A percentile compares a stretch with the other conserved stretches of the same genome.
phyloP scores from a whole-genome alignment of 164 flowering plant species.

The Santalum album region DNA sequence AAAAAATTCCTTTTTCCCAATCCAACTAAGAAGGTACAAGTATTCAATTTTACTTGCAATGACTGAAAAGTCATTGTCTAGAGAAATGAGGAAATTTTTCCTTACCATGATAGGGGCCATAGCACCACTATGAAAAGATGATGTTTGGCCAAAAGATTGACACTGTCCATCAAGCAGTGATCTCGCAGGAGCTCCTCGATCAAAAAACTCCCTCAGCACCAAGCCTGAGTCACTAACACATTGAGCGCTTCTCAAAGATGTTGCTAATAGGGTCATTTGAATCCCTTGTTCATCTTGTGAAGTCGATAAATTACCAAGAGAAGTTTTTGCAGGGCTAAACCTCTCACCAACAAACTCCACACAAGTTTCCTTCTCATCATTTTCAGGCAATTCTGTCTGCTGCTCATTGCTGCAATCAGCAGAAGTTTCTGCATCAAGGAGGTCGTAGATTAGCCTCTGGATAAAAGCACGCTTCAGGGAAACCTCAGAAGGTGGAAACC shows the following conservation, averaged over 20 bases:
- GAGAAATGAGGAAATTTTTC: background rate
- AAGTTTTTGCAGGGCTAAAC: conserved; percentile 13
- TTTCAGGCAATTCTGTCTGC: conserved; percentile 14
- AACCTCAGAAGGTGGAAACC: conserved; percentile 86
- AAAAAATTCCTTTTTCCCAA: background rate
- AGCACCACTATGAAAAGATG: conserved; percentile 24
- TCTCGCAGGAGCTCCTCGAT: conserved; percentile 29
- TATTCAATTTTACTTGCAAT: background rate
- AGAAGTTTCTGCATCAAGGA: conserved; percentile 30
- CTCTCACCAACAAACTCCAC: conserved; percentile 27
- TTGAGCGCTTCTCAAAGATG: conserved; percentile 24
- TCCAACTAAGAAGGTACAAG: background rate
- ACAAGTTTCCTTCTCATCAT: conserved; percentile 23
- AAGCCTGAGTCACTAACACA: conserved; percentile 31
- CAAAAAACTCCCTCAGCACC: conserved; percentile 42
- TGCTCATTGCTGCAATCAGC: conserved; percentile 21
- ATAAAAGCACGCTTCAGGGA: conserved; percentile 69
- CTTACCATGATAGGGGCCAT: conserved; percentile 40
- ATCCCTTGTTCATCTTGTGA: conserved; percentile 29
- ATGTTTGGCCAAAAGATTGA: conserved; percentile 25
- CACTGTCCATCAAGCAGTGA: conserved; percentile 28
- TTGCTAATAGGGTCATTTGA: conserved; percentile 33
- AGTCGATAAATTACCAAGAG: conserved; percentile 19
- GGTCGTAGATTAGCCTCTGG: conserved; percentile 50
- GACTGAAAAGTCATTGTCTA: background rate